Evolutionary conservation across 768 basidiomycete genomes (phyloP).

Genomic region (Mycena belliarum): DNA sequence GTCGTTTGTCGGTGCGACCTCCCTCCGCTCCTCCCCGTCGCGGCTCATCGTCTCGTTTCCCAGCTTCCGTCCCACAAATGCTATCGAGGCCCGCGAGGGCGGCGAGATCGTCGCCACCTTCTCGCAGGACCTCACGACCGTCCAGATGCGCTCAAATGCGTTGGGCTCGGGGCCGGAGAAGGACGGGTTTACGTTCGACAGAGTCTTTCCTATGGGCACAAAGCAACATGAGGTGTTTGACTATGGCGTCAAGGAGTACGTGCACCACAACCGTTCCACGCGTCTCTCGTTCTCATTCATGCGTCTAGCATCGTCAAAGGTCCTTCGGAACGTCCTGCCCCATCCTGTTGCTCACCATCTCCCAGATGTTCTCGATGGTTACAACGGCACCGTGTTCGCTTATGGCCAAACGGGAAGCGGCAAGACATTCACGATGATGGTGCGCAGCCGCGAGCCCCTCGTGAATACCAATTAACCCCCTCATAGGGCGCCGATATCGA

Average conservation of each 20-base stretch:
- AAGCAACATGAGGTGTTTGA: conserved; percentile 95
- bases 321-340: conserved; percentile 28
- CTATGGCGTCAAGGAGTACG: conserved; percentile 96
- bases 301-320: conserved; percentile 82
- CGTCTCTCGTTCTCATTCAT: conserved; percentile 22
- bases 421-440: conserved; percentile 99
- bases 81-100: conserved; percentile 85
- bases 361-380: conserved; percentile 95
- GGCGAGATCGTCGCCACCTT: conserved; percentile 89
- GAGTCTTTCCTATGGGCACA: conserved; percentile 92
- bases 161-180: conserved; percentile 83
- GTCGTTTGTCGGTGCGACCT: conserved; percentile 92
- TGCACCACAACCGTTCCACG: conserved; percentile 21
- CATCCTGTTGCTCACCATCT: conserved; percentile 7
- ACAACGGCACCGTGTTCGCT: conserved; percentile 94
- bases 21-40: background rate
- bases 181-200: conserved; percentile 97
- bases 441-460: conserved; percentile 28
- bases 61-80: conserved; percentile 94
- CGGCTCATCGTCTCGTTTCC: conserved; percentile 15
- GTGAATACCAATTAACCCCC: conserved; percentile 16
- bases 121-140: conserved; percentile 83
- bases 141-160: conserved; percentile 72
- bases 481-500: conserved; percentile 95
- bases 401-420: conserved; percentile 88